A percentile compares a stretch with the other conserved stretches of the same genome.
Evolutionary conservation across 805 yeast species (phyloP).

Genomic region (Teunomyces pallodes): DNA sequence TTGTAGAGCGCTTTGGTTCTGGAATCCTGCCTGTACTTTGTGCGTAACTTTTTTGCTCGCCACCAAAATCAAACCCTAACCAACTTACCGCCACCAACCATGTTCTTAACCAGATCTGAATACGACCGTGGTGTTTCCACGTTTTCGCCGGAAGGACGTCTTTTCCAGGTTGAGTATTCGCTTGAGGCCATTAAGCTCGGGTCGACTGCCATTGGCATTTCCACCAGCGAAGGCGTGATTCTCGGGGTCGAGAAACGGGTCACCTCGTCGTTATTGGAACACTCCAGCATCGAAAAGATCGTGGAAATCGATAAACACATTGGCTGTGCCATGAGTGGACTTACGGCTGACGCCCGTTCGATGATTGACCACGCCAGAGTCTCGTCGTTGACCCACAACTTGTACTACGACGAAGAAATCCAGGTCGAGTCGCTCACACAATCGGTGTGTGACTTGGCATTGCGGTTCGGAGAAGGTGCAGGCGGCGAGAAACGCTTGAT

Average conservation of each 20-base stretch:
- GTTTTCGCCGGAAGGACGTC: slow-evolving; percentile 97
- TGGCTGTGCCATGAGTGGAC: slow-evolving; percentile 98
- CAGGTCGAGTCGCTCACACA: slow-evolving; percentile 93
- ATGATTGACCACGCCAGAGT: slow-evolving; percentile 99
- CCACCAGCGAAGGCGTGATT: slow-evolving; percentile 93
- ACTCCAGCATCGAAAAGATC: slow-evolving; percentile 92
- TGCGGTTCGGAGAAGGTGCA: slow-evolving; percentile 96
- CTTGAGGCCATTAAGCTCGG: slow-evolving; percentile 94
- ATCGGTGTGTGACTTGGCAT: slow-evolving; percentile 93
- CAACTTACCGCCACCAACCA: background rate
- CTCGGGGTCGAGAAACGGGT: slow-evolving; percentile 97
- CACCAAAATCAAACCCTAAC: background rate
- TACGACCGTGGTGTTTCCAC: slow-evolving; percentile 99
- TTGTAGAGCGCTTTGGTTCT: too few species aligned
- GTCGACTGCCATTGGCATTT: slow-evolving; percentile 97
- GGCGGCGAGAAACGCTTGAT: slow-evolving; percentile 90
- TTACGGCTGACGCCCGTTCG: slow-evolving; percentile 97
- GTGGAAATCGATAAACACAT: slow-evolving; percentile 91
- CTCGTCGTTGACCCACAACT: slow-evolving; percentile 77
- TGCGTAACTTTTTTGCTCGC: background rate
- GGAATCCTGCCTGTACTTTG: too few species aligned
- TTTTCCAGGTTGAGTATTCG: slow-evolving; percentile 97
- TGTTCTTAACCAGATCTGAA: slow-evolving; percentile 99
- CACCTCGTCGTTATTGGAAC: slow-evolving; percentile 85
- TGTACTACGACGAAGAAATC: slow-evolving; percentile 89